A percentile compares a stretch with the other conserved stretches of the same genome.
phyloP scores from a whole-genome alignment of 2,329 filamentous ascomycete species.

The Colletotrichum chlorophyti region DNA sequence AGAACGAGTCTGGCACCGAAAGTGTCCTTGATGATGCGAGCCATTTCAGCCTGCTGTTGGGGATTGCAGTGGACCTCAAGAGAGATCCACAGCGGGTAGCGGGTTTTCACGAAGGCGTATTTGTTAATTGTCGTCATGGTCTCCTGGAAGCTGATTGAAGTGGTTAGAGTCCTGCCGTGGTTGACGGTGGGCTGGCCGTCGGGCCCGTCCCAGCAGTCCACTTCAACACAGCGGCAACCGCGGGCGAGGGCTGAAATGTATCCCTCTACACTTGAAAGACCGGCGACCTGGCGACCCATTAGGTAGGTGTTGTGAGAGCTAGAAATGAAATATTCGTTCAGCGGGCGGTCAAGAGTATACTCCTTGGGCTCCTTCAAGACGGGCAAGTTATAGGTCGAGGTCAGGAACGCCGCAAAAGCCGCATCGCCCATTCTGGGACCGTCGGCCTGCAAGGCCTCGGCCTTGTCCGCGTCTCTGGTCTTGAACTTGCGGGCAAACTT shows the following conservation, averaged over 20 bases:
- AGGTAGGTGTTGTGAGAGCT: conserved; percentile 99
- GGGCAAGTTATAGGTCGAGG: conserved; percentile 75
- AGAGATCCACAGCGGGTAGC: conserved; percentile 90
- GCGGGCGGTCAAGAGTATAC: conserved; percentile 76
- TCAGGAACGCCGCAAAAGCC: conserved; percentile 79
- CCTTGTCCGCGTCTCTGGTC: conserved; percentile 49
- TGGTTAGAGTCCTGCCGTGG: conserved; percentile 89
- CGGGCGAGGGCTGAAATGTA: conserved; percentile 89
- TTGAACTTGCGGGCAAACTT: conserved; percentile 70
- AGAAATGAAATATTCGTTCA: conserved; percentile 98
- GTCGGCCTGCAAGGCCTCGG: conserved; percentile 45
- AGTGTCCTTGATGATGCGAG: conserved; percentile 83
- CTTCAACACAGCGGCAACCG: conserved; percentile 93
- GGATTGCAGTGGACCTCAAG: conserved; percentile 93
- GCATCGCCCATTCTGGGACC: conserved; percentile 71
- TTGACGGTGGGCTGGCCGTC: conserved; percentile 89
- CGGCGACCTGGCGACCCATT: conserved; percentile 86
- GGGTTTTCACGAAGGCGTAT: conserved; percentile 89
- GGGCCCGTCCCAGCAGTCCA: conserved; percentile 96
- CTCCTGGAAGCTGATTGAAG: conserved; percentile 86
- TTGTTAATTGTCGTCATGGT: conserved; percentile 93
- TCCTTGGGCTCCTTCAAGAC: conserved; percentile 66
- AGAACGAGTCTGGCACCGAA: conserved; percentile 83
- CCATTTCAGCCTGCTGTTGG: conserved; percentile 86
- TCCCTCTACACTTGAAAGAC: conserved; percentile 90